A percentile compares a stretch with the other conserved stretches of the same genome.
These are phyloP conservation scores for Filobasidium wieringae DNA, from an alignment of 768 basidiomycete genomes.

Conservation along the genomic window DNA sequence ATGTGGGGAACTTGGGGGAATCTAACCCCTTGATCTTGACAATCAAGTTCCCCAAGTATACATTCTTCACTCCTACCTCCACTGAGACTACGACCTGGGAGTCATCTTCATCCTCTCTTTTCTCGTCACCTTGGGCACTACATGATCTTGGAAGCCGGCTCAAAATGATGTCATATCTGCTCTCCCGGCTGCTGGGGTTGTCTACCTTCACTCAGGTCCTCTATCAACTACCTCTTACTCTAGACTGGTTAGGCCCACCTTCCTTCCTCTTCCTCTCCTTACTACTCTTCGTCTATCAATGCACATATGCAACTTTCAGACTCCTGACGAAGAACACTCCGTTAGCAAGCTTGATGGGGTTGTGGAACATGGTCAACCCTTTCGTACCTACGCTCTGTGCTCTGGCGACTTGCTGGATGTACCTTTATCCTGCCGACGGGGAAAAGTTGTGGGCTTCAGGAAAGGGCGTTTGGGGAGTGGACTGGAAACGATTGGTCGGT, in stretches of 20 bases:
- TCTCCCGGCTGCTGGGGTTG: slow-evolving; percentile 5
- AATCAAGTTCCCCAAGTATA: too few species aligned
- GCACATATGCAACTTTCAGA: slow-evolving; percentile 34
- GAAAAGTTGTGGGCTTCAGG: too few species aligned
- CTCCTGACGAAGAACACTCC: slow-evolving; percentile 35
- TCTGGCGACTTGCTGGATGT: slow-evolving; percentile 29
- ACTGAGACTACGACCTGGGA: too few species aligned
- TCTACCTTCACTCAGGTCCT: slow-evolving; percentile 33
- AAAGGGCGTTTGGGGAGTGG: background rate
- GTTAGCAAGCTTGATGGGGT: slow-evolving; percentile 28
- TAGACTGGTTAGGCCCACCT: slow-evolving; percentile 36
- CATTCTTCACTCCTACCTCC: too few species aligned
- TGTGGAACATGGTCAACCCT: slow-evolving; percentile 28
- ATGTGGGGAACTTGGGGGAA: too few species aligned
- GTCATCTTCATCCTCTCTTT: too few species aligned
- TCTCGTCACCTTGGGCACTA: too few species aligned
- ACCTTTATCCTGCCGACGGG: slow-evolving; percentile 30
- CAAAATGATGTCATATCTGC: slow-evolving; percentile 2
- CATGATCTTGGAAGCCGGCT: background rate
- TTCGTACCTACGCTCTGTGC: slow-evolving; percentile 27
- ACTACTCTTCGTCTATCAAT: slow-evolving; percentile 34
- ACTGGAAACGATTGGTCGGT: slow-evolving; percentile 8
- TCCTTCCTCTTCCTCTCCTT: slow-evolving; percentile 40
- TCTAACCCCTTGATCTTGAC: too few species aligned
- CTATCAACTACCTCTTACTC: slow-evolving; percentile 34